Evolutionary conservation across 2,329 filamentous ascomycete species (phyloP).

Genomic region (Colletotrichum paranaense): DNA sequence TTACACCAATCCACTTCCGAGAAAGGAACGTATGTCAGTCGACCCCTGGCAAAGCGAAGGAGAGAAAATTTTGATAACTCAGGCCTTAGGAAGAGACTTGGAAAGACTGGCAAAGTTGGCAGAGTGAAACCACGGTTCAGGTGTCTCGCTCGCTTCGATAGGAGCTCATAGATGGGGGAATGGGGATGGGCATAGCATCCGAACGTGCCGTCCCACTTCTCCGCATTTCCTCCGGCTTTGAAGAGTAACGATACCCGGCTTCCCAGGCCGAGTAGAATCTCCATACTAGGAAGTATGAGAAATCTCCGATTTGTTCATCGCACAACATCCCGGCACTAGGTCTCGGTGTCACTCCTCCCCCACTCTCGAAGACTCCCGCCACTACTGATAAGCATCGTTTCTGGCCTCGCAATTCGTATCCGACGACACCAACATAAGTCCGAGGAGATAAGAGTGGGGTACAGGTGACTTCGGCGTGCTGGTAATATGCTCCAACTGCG

Average conservation of each 20-base stretch:
- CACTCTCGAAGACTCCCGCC: slow-evolving; percentile 6
- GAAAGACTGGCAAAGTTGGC: not conserved
- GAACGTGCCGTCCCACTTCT: slow-evolving; percentile 7
- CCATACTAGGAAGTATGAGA: not conserved
- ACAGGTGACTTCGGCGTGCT: not conserved
- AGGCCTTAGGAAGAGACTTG: not conserved
- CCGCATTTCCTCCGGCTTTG: slow-evolving; percentile 10
- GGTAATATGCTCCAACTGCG: not conserved
- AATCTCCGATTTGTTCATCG: not conserved
- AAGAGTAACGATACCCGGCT: slow-evolving; percentile 1
- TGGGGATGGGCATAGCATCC: slow-evolving; percentile 15
- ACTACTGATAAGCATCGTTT: slow-evolving; percentile 9
- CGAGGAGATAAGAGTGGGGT: slow-evolving; percentile 28
- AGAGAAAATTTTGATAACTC: not conserved
- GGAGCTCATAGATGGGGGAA: slow-evolving; percentile 29
- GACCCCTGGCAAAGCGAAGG: not conserved
- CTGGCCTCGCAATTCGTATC: not conserved
- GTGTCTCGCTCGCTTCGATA: not conserved
- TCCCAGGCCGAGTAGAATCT: not conserved
- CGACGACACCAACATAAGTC: not conserved
- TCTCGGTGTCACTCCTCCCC: slow-evolving; percentile 4
- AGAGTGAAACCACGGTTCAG: not conserved
- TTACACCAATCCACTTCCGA: slow-evolving; percentile 12
- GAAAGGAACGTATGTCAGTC: not conserved
- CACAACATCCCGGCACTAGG: not conserved